These are phyloP conservation scores for Rhodotorula mucilaginosa DNA, from an alignment of 1,284 basidiomycete species.

Conservation along the genomic window DNA sequence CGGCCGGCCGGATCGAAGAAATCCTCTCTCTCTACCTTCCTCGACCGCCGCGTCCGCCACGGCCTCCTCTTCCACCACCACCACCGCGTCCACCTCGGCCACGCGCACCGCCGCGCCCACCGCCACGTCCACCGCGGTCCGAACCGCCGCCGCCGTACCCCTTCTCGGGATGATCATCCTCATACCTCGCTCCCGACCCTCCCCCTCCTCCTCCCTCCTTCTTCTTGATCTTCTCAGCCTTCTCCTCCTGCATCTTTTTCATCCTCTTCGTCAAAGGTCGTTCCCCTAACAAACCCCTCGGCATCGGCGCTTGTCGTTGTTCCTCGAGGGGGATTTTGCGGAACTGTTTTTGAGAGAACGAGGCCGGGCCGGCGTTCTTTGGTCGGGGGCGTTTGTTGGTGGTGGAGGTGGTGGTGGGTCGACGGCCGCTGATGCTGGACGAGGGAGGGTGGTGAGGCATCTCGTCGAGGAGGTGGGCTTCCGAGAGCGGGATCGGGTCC, in stretches of 20 bases:
- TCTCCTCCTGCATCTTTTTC: conserved; percentile 20
- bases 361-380: conserved; percentile 18
- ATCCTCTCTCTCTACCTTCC: neutral
- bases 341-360: conserved; percentile 39
- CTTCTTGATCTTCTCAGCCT: conserved; percentile 18
- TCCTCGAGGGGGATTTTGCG: conserved; percentile 19
- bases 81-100: neutral
- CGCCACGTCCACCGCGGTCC: neutral
- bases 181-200: conserved; percentile 13
- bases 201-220: conserved; percentile 20
- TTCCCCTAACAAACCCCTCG: conserved; percentile 19
- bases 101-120: neutral
- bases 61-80: neutral
- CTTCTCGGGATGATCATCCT: conserved; percentile 5
- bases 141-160: neutral
- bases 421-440: no score
- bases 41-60: conserved; percentile 4
- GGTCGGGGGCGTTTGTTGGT: conserved; percentile 23
- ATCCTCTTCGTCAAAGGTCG: conserved; percentile 31
- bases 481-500: conserved; percentile 26
- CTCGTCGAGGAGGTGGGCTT: conserved; percentile 26
- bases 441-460: neutral
- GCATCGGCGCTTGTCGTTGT: conserved; percentile 15
- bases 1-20: no score
- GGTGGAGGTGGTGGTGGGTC: neutral